phyloP scores from a whole-genome alignment of 306 rosid genomes.

The Mucuna pruriens region DNA sequence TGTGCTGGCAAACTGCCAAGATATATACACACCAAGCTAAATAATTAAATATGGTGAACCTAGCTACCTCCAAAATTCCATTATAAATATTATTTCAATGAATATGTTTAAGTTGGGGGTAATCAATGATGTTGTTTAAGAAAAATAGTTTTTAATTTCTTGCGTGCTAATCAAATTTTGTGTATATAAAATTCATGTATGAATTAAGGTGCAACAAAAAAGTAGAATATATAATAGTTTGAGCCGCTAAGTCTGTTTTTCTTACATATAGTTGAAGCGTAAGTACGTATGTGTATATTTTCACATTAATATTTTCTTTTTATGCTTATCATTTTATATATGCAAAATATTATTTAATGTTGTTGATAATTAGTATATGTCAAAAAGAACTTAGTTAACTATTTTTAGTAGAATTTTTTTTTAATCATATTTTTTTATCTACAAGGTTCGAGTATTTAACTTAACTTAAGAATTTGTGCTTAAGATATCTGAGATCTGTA shows the following conservation, averaged over 20 bases:
- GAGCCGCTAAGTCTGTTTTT: neutral
- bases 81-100: neutral
- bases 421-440: too few relatives aligned
- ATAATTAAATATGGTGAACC: constrained; percentile 38
- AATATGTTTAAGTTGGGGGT: neutral
- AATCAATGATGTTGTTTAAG: neutral
- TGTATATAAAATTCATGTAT: neutral
- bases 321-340: too few relatives aligned
- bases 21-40: neutral
- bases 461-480: too few relatives aligned
- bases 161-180: neutral
- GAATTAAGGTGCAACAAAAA: neutral
- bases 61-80: constrained; percentile 38
- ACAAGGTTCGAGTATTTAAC: too few relatives aligned
- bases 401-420: too few relatives aligned
- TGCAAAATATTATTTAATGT: too few relatives aligned
- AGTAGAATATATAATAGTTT: neutral
- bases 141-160: neutral
- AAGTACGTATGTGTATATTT: too few relatives aligned
- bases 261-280: neutral
- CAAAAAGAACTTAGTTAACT: too few relatives aligned
- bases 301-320: too few relatives aligned
- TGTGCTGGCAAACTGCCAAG: constrained; percentile 56
- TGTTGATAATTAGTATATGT: too few relatives aligned
- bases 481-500: too few relatives aligned